A percentile compares a stretch with the other conserved stretches of the same genome.
These are phyloP conservation scores for Aspergillus sclerotiicarbonarius DNA, from an alignment of 495 filamentous ascomycete genomes.

Conservation along the genomic window DNA sequence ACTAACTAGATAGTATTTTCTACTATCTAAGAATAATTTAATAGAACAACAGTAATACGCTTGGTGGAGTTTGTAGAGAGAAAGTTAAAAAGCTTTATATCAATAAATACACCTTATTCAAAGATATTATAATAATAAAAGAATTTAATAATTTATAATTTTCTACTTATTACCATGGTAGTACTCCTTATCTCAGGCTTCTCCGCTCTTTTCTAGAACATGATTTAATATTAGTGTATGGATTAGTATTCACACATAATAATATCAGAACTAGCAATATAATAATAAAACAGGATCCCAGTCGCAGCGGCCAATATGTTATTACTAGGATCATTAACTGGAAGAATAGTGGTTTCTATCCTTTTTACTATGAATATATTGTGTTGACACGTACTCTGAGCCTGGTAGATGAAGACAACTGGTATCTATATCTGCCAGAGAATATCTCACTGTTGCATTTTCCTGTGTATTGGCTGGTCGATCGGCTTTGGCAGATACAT, in stretches of 20 bases:
- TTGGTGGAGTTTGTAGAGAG: constrained; percentile 33
- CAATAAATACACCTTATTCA: constrained; percentile 18
- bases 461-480: constrained; percentile 31
- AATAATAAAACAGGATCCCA: constrained; percentile 34
- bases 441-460: constrained; percentile 22
- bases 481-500: constrained; percentile 16
- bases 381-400: constrained; percentile 30
- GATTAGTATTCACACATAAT: constrained; percentile 39
- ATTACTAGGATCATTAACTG: constrained; percentile 35
- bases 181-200: constrained; percentile 26
- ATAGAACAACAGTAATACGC: constrained; percentile 15
- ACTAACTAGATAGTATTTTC: constrained; percentile 32
- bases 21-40: constrained; percentile 26
- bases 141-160: constrained; percentile 36
- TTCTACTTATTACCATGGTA: constrained; percentile 26
- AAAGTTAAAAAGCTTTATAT: constrained; percentile 29
- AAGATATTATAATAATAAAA: constrained; percentile 25
- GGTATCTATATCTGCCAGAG: constrained; percentile 31
- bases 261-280: constrained; percentile 39
- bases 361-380: constrained; percentile 30
- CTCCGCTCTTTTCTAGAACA: constrained; percentile 26
- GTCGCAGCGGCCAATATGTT: constrained; percentile 21
- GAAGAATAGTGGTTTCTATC: constrained; percentile 39
- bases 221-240: constrained; percentile 12
- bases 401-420: constrained; percentile 28